These are phyloP conservation scores for Zancudomyces culisetae DNA, from an alignment of 371 early-diverging fungal species.

Conservation along the genomic window DNA sequence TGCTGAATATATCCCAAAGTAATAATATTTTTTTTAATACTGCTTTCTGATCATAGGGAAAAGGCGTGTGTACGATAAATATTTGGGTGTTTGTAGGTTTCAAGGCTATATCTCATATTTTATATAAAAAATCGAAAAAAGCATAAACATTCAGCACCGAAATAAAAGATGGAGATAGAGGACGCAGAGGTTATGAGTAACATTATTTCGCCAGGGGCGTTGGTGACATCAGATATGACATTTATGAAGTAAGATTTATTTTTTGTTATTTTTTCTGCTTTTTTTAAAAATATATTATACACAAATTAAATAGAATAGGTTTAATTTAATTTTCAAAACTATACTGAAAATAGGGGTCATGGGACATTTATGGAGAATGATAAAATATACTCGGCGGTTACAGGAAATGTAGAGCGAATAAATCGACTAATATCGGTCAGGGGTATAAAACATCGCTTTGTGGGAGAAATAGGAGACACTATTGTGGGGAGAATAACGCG, in stretches of 20 bases:
- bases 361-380: constrained; percentile 71
- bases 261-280: constrained; percentile 22
- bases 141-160: too few relatives aligned
- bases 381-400: constrained; percentile 59
- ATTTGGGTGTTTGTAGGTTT: too few relatives aligned
- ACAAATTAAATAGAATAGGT: not conserved
- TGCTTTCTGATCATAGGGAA: too few relatives aligned
- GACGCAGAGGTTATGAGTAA: constrained; percentile 14
- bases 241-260: constrained; percentile 42
- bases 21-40: too few relatives aligned
- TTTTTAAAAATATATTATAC: not conserved
- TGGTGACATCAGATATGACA: constrained; percentile 57
- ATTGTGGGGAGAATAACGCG: constrained; percentile 93
- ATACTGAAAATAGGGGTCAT: constrained; percentile 83
- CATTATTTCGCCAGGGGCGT: constrained; percentile 76
- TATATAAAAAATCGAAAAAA: too few relatives aligned
- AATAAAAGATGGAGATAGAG: too few relatives aligned
- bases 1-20: too few relatives aligned
- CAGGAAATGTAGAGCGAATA: constrained; percentile 83
- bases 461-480: constrained; percentile 94
- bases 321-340: not conserved
- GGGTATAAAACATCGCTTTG: constrained; percentile 57
- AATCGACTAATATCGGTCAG: constrained; percentile 90
- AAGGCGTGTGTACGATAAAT: too few relatives aligned
- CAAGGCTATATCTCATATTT: too few relatives aligned